Evolutionary conservation across 73 alveolate genomes (phyloP), one percentile per base, ranked within the genome.

Genomic region (Uronychia setigera): DNA sequence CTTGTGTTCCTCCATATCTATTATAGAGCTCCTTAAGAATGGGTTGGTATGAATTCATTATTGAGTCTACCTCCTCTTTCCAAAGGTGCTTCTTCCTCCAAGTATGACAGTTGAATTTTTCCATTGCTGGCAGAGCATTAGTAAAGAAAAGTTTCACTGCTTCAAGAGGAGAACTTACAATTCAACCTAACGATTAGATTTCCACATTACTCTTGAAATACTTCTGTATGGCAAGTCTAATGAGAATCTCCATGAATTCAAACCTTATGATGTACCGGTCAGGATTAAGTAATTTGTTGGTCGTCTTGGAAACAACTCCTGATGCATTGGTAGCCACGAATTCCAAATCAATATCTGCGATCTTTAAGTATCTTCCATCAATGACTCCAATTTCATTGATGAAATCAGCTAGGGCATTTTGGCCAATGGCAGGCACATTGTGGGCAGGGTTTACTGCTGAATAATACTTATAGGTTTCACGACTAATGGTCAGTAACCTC

Each of bases 171-270:
- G 67, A 80, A 88, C 58, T 91, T 58, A 35, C 80, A 74, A 83
- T 80, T 26, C 46, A 58, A 29, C 91, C 91, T 26, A 90, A 32
- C 58, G 60, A 0, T 35, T 29, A 74, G 87, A 75, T 29, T 80
- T 30, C 74, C n/a, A n/a, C n/a, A n/a, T 92, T 90, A 60, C 81
- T 76, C 74, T 83, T 78, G 28, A 84, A 60, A 79, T 92, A 92
- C 34, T 92, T 92, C 74, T 85, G 89, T 11, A 83, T 79, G 31
- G 97, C 92, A 0, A 92, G 81, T 74, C 97, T 83, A 29, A 91
- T 90, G 19, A 92, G 76, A 57, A 92, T 77, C 59, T 92, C 97
- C 87, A 92, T 78, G 76, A 92, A 92, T 77, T 92, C 80, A 58
- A 89, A 92, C 31, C 97, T 60, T 29, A 88, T 82, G 31, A 92